A percentile compares a stretch with the other conserved stretches of the same genome.
These are phyloP conservation scores for Aspergillus tamarii DNA, from an alignment of 2,329 filamentous ascomycete genomes.

Conservation along the genomic window DNA sequence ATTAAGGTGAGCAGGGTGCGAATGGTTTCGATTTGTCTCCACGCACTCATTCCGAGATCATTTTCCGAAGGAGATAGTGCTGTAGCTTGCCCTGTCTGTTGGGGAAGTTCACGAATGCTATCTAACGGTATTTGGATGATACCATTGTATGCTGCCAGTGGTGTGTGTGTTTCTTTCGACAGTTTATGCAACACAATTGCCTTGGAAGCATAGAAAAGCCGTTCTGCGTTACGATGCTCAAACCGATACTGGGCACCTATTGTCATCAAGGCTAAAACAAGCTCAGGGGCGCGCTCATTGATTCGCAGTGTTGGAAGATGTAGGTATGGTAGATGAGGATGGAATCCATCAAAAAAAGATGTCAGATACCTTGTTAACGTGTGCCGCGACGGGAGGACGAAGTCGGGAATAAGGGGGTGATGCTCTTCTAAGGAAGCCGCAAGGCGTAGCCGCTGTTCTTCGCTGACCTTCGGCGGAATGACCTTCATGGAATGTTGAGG, in stretches of 20 bases:
- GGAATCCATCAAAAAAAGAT: constrained; percentile 70
- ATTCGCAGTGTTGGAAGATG: constrained; percentile 69
- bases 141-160: constrained; percentile 17
- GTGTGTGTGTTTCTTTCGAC: constrained; percentile 25
- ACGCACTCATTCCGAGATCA: constrained; percentile 19
- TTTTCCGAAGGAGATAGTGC: constrained; percentile 16
- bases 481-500: constrained; percentile 27
- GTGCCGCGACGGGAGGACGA: constrained; percentile 69
- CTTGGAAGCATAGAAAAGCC: constrained; percentile 59
- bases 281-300: constrained; percentile 67
- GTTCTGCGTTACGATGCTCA: constrained; percentile 42
- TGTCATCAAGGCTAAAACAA: constrained; percentile 68
- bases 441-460: constrained; percentile 35
- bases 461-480: constrained; percentile 31
- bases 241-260: constrained; percentile 58
- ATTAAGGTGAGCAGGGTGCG: constrained; percentile 35
- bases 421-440: constrained; percentile 35
- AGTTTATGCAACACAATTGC: constrained; percentile 67
- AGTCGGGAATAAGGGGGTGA: constrained; percentile 45
- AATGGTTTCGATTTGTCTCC: constrained; percentile 34
- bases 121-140: constrained; percentile 26
- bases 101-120: constrained; percentile 18
- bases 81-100: constrained; percentile 16
- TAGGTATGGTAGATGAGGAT: constrained; percentile 64
- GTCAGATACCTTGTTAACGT: constrained; percentile 71